Conservation (phyloP, 805 yeast species). For the Barnettozyma sp. region DNA sequence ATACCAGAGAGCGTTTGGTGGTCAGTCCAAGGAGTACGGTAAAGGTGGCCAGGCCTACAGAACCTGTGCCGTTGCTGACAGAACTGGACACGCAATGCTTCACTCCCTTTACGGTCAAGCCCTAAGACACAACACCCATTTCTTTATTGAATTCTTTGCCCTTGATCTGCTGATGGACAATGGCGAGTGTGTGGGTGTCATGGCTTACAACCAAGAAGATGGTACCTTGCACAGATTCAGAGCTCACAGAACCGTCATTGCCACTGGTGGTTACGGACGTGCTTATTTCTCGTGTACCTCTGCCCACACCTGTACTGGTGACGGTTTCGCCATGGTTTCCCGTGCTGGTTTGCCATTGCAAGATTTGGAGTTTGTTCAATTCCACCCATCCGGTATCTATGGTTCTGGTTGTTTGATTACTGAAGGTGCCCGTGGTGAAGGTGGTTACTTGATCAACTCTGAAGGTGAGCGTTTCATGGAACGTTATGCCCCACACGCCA, state of each 20-base stretch:
- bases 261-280: slow-evolving; percentile 99
- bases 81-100: slow-evolving; percentile 96
- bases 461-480: slow-evolving; percentile 99
- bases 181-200: slow-evolving; percentile 93
- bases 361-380: slow-evolving; percentile 95
- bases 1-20: slow-evolving; percentile 98
- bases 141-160: slow-evolving; percentile 96
- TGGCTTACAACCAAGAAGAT: slow-evolving; percentile 97
- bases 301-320: slow-evolving; percentile 99
- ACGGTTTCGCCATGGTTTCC: slow-evolving; percentile 96
- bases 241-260: slow-evolving; percentile 92
- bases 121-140: slow-evolving; percentile 92
- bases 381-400: slow-evolving; percentile 99
- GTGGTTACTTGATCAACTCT: slow-evolving; percentile 92
- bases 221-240: slow-evolving; percentile 97
- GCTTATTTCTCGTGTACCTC: slow-evolving; percentile 98
- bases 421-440: slow-evolving; percentile 99
- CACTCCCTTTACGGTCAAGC: slow-evolving; percentile 97
- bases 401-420: slow-evolving; percentile 99
- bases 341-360: slow-evolving; percentile 98
- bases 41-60: slow-evolving; percentile 99
- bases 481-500: slow-evolving; percentile 97
- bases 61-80: slow-evolving; percentile 98
- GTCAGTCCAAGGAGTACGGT: slow-evolving; percentile 91
- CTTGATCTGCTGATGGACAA: slow-evolving; percentile 90